A percentile compares a stretch with the other conserved stretches of the same genome.
Evolutionary conservation across 176 grass and related monocot species (phyloP).

Genomic region (Juncus inflexus): DNA sequence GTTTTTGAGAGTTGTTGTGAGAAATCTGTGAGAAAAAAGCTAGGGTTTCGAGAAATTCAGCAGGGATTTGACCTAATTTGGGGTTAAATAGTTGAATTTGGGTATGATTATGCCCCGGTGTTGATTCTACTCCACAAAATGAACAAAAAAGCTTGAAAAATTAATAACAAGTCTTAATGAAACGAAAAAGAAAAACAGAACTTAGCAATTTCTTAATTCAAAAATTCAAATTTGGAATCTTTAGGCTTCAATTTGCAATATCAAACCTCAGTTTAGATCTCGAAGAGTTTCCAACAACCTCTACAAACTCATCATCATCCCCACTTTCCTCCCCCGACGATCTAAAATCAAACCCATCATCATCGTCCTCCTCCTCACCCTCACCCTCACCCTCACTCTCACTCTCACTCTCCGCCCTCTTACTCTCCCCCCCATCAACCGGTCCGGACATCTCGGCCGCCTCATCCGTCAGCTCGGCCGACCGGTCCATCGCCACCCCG

Average conservation of each 20-base stretch:
- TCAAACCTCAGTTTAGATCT: slow-evolving; percentile 1
- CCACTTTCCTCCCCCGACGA: slow-evolving; percentile 38
- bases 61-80: no score
- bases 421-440: slow-evolving; percentile 5
- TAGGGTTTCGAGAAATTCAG: no score
- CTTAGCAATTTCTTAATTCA: background rate
- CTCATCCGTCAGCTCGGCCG: slow-evolving; percentile 53
- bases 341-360: slow-evolving; percentile 32
- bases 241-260: background rate
- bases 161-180: no score
- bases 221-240: slow-evolving; percentile 22
- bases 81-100: no score
- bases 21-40: no score
- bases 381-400: slow-evolving; percentile 27
- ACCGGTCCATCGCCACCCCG: slow-evolving; percentile 51
- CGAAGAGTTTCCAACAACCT: background rate
- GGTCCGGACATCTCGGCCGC: background rate
- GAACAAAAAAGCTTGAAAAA: no score
- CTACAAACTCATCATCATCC: slow-evolving; percentile 13
- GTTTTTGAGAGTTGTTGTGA: no score
- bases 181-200: no score
- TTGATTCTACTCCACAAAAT: no score
- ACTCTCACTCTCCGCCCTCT: slow-evolving; percentile 32
- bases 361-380: slow-evolving; percentile 18
- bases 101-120: no score